Percentiles rank a stretch among this genome's conserved stretches.
Conservation (phyloP, 768 basidiomycete species). For the Boletus rex-veris region DNA sequence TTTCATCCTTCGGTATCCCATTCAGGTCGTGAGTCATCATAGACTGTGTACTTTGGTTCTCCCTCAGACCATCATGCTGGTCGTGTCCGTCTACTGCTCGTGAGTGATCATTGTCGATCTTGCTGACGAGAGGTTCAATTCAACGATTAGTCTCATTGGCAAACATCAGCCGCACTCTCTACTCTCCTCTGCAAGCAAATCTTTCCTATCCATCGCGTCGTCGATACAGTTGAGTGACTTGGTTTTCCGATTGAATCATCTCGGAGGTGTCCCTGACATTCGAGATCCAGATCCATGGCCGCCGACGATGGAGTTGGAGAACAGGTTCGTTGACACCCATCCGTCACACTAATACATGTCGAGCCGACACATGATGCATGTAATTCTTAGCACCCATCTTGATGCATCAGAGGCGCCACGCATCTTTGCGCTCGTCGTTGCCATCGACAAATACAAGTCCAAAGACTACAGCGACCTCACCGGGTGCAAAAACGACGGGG, state of each 20-base stretch:
- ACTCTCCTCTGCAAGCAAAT: neutral
- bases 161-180: neutral
- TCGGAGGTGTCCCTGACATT: neutral
- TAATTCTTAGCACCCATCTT: neutral
- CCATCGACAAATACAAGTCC: conserved; percentile 11
- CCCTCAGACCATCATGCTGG: too few species aligned
- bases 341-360: too few species aligned
- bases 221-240: conserved; percentile 11
- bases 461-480: neutral
- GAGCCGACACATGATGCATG: too few species aligned
- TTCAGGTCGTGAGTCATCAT: too few species aligned
- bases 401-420: conserved; percentile 1
- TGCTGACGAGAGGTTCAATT: neutral
- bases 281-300: conserved; percentile 9
- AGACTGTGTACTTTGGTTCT: too few species aligned
- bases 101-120: too few species aligned
- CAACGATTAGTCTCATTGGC: neutral
- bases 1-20: too few species aligned
- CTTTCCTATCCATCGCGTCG: too few species aligned
- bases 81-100: too few species aligned
- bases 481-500: conserved; percentile 20
- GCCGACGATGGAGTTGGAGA: neutral
- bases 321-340: conserved; percentile 1
- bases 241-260: neutral
- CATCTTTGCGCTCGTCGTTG: conserved; percentile 19